These are phyloP conservation scores for Candida alai DNA, from an alignment of 805 yeast genomes.

Conservation along the genomic window DNA sequence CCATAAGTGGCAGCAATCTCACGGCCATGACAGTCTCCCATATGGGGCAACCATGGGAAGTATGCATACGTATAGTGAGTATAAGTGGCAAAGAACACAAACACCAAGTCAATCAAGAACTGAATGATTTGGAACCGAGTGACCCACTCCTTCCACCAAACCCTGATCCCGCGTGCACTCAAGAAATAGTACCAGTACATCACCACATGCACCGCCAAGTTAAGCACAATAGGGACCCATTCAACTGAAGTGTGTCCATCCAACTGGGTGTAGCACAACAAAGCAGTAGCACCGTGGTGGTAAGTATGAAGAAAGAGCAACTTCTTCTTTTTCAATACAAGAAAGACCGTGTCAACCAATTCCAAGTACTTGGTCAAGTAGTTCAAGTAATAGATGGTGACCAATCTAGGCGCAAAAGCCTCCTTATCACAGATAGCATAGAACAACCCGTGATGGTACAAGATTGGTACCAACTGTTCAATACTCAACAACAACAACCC, in stretches of 20 bases:
- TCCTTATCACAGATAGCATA: conserved; percentile 75
- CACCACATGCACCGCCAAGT: conserved; percentile 88
- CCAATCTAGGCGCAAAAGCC: conserved; percentile 83
- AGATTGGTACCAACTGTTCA: conserved; percentile 84
- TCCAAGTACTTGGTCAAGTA: conserved; percentile 87
- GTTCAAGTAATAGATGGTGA: conserved; percentile 83
- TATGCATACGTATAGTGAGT: conserved; percentile 78
- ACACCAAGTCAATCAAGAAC: conserved; percentile 81
- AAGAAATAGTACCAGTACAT: conserved; percentile 98
- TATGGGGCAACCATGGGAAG: conserved; percentile 62
- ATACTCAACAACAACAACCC: conserved; percentile 61
- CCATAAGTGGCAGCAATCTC: conserved; percentile 93
- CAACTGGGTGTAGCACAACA: conserved; percentile 89
- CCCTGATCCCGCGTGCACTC: conserved; percentile 87
- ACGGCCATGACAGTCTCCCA: conserved; percentile 83
- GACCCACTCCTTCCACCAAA: conserved; percentile 99
- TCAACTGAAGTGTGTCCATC: conserved; percentile 86
- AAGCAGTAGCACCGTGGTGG: conserved; percentile 98
- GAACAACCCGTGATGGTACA: conserved; percentile 70
- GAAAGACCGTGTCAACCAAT: conserved; percentile 84
- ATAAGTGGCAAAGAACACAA: conserved; percentile 92
- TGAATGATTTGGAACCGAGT: conserved; percentile 94
- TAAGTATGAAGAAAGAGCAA: conserved; percentile 90
- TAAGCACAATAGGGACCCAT: conserved; percentile 90
- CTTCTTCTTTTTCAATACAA: conserved; percentile 88